phyloP scores from a whole-genome alignment of 2,329 filamentous ascomycete genomes.

The Phaeoacremonium minimum region DNA sequence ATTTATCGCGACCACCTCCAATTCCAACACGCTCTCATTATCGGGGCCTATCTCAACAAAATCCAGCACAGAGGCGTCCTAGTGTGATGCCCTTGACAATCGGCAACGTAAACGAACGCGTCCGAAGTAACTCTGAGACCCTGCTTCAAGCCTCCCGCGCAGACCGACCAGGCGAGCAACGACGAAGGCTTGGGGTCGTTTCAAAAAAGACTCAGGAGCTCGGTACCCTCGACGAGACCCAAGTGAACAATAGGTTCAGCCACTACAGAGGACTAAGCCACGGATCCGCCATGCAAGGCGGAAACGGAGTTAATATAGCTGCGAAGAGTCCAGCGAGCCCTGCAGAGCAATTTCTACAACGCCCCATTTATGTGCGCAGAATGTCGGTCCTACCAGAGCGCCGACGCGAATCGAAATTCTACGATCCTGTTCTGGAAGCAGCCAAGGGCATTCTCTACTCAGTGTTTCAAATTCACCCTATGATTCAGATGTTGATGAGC shows the following conservation, averaged over 20 bases:
- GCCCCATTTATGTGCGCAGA: constrained; percentile 59
- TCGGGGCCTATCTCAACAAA: constrained; percentile 68
- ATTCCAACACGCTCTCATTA: constrained; percentile 81
- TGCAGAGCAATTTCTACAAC: constrained; percentile 51
- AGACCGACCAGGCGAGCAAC: constrained; percentile 48
- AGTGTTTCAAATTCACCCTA: constrained; percentile 64
- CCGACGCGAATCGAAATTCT: constrained; percentile 55
- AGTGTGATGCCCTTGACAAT: constrained; percentile 68
- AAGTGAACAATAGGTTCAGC: constrained; percentile 61
- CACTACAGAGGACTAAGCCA: constrained; percentile 64
- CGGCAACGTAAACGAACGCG: constrained; percentile 63
- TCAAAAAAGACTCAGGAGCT: constrained; percentile 57
- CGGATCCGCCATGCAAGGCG: constrained; percentile 62
- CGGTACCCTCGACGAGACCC: constrained; percentile 58
- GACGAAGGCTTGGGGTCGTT: constrained; percentile 61
- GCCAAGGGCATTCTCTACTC: constrained; percentile 65
- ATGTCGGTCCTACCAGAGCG: constrained; percentile 61
- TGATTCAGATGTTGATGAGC: constrained; percentile 62
- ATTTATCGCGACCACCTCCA: constrained; percentile 62
- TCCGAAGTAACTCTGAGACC: constrained; percentile 63
- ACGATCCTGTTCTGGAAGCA: constrained; percentile 59
- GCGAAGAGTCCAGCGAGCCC: constrained; percentile 55
- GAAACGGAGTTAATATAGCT: constrained; percentile 27
- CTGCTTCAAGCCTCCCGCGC: constrained; percentile 42
- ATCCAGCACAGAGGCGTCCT: constrained; percentile 59